Evolutionary conservation across 345 rosid genomes (phyloP).

Genomic region (Cardamine chenopodiifolia): DNA sequence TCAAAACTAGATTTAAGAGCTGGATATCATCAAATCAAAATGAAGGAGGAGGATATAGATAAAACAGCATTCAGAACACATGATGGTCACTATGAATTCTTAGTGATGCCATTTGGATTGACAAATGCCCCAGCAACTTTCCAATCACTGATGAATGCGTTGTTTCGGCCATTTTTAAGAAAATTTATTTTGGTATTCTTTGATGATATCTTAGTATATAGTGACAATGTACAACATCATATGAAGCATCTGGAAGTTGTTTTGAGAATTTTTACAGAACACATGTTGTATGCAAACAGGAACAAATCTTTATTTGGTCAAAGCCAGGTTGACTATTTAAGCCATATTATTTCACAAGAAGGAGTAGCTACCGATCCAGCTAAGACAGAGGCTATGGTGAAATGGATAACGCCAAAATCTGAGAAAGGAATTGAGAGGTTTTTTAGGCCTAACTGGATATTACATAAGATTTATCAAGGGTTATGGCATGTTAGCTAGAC

Average conservation of each 20-base stretch:
- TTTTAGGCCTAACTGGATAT: not conserved
- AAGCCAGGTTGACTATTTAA: too few relatives aligned
- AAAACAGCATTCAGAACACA: not conserved
- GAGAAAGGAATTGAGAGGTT: not conserved
- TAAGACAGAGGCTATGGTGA: not conserved
- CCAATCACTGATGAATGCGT: not conserved
- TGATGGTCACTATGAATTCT: not conserved
- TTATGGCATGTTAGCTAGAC: not conserved
- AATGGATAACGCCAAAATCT: not conserved
- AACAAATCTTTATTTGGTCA: not conserved
- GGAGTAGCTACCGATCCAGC: not conserved
- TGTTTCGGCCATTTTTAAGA: not conserved
- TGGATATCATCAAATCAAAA: not conserved
- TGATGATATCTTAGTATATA: not conserved
- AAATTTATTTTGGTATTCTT: not conserved
- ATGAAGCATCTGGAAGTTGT: not conserved
- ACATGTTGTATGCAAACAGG: fast-evolving
- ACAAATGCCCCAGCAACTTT: not conserved
- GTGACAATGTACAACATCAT: not conserved
- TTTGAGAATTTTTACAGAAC: not conserved
- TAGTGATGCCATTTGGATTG: not conserved
- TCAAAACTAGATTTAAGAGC: not conserved
- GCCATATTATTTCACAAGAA: not conserved
- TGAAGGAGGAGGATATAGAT: not conserved
- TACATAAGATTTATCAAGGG: not conserved